Percentiles rank a stretch among this genome's conserved stretches.
Evolutionary conservation across 352 stramenopile genomes (phyloP).

Genomic region (Phytophthora constricta): DNA sequence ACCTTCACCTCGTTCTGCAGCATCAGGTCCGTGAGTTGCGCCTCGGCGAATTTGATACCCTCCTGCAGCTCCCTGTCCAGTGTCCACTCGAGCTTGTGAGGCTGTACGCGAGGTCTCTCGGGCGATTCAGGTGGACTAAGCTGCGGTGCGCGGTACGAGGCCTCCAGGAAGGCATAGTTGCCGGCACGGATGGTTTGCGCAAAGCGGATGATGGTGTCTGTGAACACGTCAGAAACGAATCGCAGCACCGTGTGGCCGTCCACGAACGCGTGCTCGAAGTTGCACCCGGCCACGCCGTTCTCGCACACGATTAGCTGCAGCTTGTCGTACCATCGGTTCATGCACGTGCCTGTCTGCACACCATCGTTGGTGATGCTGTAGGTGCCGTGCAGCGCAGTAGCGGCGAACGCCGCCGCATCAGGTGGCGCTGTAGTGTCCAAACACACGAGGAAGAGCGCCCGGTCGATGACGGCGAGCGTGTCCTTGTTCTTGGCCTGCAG

Average conservation of each 20-base stretch:
- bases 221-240: conserved; percentile 91
- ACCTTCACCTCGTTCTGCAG: conserved; percentile 93
- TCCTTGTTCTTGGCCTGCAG: conserved; percentile 81
- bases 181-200: conserved; percentile 92
- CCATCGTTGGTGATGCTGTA: conserved; percentile 84
- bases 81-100: conserved; percentile 93
- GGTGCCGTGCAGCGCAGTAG: conserved; percentile 93
- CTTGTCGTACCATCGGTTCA: conserved; percentile 99
- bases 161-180: conserved; percentile 77
- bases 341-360: conserved; percentile 91
- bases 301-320: conserved; percentile 95
- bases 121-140: conserved; percentile 42
- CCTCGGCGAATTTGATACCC: conserved; percentile 93
- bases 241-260: conserved; percentile 96
- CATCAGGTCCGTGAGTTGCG: conserved; percentile 94
- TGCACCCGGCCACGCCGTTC: conserved; percentile 94
- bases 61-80: conserved; percentile 83
- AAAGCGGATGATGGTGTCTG: conserved; percentile 93
- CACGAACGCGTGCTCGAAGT: conserved; percentile 98
- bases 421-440: conserved; percentile 92
- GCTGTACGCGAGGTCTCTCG: conserved; percentile 62
- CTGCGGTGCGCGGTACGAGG: conserved; percentile 76
- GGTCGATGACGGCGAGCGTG: conserved; percentile 91
- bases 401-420: conserved; percentile 73
- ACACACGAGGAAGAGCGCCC: conserved; percentile 94